Percentiles rank a stretch among this genome's conserved stretches.
Conservation (phyloP, 2,329 filamentous ascomycete genomes). For the Fusarium foetens region DNA sequence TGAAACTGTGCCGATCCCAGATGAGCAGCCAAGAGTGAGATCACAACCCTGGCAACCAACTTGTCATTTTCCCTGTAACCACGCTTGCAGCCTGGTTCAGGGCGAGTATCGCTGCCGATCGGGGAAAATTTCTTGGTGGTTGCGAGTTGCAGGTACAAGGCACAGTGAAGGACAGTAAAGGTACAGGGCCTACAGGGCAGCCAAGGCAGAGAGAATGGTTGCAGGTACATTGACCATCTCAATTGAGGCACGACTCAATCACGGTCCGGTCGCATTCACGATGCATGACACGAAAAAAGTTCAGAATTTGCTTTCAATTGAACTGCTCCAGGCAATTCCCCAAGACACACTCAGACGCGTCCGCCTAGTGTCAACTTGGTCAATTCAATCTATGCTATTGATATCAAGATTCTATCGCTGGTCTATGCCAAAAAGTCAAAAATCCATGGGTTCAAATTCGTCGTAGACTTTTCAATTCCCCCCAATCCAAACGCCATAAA, state of each 20-base stretch:
- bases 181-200: too few species aligned
- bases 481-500: conserved; percentile 28
- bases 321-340: conserved; percentile 36
- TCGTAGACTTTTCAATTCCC: conserved; percentile 25
- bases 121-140: background rate
- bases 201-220: background rate
- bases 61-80: background rate
- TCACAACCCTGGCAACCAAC: background rate
- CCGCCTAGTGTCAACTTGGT: background rate
- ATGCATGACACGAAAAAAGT: background rate
- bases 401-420: conserved; percentile 41
- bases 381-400: conserved; percentile 36
- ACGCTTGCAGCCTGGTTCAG: background rate
- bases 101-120: conserved; percentile 8
- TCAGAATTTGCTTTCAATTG: conserved; percentile 38
- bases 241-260: background rate
- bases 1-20: background rate
- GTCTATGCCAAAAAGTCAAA: conserved; percentile 35
- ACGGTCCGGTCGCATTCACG: background rate
- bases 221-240: background rate
- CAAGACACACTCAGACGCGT: conserved; percentile 3
- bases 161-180: background rate
- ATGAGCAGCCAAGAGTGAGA: background rate
- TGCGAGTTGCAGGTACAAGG: background rate
- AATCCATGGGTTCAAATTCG: conserved; percentile 24